Percentiles rank a stretch among this genome's conserved stretches.
These are phyloP conservation scores for Ilyonectria sp. DNA, from an alignment of 2,329 filamentous ascomycete species.

Conservation along the genomic window DNA sequence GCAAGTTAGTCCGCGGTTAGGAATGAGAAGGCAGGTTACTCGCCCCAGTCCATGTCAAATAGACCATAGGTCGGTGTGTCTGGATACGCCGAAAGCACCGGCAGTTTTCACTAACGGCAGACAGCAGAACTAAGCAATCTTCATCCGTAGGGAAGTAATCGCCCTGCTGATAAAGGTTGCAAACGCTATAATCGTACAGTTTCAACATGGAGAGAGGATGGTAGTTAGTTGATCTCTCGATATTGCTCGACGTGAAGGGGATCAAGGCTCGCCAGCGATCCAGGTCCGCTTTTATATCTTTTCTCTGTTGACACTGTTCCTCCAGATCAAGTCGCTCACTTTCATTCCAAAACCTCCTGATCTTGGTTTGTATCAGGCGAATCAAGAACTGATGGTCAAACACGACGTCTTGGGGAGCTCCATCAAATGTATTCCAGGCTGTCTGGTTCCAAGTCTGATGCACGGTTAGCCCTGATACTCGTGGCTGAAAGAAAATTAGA, in stretches of 20 bases:
- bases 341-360: neutral
- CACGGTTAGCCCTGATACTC: neutral
- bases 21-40: neutral
- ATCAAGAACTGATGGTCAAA: neutral
- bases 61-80: neutral
- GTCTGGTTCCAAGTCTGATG: neutral
- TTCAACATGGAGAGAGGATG: neutral
- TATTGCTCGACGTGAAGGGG: slow-evolving; percentile 1
- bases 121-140: neutral
- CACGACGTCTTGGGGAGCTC: neutral
- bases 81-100: slow-evolving; percentile 3
- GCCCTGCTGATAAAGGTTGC: neutral
- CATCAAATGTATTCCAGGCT: neutral
- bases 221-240: neutral
- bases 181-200: neutral
- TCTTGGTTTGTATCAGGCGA: neutral
- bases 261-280: slow-evolving; percentile 7
- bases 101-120: neutral
- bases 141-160: neutral
- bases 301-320: neutral
- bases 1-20: neutral
- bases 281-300: neutral
- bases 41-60: slow-evolving; percentile 1
- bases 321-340: neutral
- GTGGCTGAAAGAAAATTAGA: neutral